These are phyloP conservation scores for Jaltomata sinuosa DNA, from an alignment of 257 asterid species.

Conservation along the genomic window DNA sequence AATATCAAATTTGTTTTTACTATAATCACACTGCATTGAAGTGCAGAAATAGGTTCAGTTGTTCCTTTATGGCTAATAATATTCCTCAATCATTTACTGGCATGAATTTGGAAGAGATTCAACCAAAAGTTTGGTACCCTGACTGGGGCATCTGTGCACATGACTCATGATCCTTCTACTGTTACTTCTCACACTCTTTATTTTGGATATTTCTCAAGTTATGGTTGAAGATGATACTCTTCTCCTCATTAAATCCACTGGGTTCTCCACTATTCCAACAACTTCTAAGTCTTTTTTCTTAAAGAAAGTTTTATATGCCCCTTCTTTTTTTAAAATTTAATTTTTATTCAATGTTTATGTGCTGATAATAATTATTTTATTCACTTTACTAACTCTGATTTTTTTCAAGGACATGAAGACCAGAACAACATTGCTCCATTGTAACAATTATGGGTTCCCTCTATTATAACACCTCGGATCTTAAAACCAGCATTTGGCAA, in stretches of 20 bases:
- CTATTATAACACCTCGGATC: too few species aligned
- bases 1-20: too few species aligned
- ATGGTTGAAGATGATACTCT: background rate
- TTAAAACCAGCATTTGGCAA: too few species aligned
- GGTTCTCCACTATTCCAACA: background rate
- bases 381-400: background rate
- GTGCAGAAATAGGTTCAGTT: background rate
- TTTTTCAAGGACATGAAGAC: background rate
- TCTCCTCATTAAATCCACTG: background rate
- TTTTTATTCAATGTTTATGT: background rate
- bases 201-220: background rate
- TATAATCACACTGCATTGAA: background rate
- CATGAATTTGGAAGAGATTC: background rate
- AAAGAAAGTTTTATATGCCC: background rate
- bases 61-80: background rate
- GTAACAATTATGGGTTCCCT: background rate
- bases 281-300: background rate
- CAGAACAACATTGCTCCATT: background rate
- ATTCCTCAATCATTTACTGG: background rate
- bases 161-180: background rate
- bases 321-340: background rate
- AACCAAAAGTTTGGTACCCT: background rate
- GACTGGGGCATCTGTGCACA: background rate
- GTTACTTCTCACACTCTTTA: background rate
- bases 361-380: background rate